Evolutionary conservation across 495 filamentous ascomycete genomes (phyloP).

Genomic region (Viridothelium virens): DNA sequence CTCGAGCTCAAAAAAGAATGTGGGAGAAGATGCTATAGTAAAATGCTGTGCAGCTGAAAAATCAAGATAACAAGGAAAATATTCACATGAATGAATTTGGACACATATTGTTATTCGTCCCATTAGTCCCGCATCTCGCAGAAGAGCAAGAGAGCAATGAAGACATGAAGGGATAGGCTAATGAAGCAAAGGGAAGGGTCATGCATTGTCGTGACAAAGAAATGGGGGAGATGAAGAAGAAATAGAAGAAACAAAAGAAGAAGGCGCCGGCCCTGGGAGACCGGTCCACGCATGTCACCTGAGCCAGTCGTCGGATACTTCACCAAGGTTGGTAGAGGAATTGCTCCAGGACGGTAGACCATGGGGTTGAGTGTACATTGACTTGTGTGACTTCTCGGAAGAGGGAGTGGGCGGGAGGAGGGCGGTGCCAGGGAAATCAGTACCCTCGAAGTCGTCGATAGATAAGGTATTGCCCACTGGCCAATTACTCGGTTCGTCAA

Average conservation of each 20-base stretch:
- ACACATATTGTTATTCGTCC: not conserved
- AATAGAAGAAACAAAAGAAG: not conserved
- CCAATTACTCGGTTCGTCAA: not conserved
- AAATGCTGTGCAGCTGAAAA: not conserved
- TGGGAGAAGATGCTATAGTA: not conserved
- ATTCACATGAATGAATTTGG: slow-evolving; percentile 2
- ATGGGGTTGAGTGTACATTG: not conserved
- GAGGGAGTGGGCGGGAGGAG: not conserved
- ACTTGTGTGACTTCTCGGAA: not conserved
- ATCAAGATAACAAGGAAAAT: not conserved
- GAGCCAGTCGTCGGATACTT: not conserved
- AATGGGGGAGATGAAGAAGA: not conserved
- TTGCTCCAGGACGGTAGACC: not conserved
- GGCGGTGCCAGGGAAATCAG: not conserved
- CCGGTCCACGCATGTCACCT: slow-evolving; percentile 6
- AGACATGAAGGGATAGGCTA: not conserved
- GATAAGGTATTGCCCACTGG: not conserved
- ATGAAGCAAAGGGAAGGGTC: not conserved
- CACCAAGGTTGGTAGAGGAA: not conserved
- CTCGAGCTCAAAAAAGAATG: not conserved
- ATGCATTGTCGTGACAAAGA: slow-evolving; percentile 8
- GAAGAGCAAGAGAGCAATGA: not conserved
- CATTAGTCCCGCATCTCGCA: not conserved
- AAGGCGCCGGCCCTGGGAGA: not conserved
- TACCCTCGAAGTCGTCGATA: not conserved